These are phyloP conservation scores for Linum lewisii DNA, from an alignment of 345 rosid species.

Conservation along the genomic window DNA sequence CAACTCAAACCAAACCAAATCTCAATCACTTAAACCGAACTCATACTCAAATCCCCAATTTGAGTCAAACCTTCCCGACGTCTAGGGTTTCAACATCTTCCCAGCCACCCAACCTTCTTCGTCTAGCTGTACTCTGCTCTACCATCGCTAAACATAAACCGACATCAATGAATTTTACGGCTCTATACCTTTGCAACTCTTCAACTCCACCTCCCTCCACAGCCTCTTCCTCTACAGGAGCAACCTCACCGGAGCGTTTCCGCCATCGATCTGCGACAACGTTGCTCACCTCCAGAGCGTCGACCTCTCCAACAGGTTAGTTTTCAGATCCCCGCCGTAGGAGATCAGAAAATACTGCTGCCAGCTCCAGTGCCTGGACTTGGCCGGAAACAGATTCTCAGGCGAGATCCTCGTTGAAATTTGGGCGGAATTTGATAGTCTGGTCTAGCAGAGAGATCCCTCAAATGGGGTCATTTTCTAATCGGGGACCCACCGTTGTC, in stretches of 20 bases:
- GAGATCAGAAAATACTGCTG: constrained; percentile 48
- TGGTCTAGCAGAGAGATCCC: constrained; percentile 86
- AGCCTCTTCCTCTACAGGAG: constrained; percentile 67
- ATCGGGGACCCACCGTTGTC: constrained; percentile 96
- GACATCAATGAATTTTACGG: constrained; percentile 59
- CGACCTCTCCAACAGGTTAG: constrained; percentile 69
- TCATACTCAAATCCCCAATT: too few relatives aligned
- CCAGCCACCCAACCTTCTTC: too few relatives aligned
- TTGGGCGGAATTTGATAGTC: constrained; percentile 64
- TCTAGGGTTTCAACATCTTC: too few relatives aligned
- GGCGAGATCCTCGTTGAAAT: constrained; percentile 63
- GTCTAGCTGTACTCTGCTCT: too few relatives aligned
- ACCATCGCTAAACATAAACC: too few relatives aligned
- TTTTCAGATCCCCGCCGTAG: constrained; percentile 55
- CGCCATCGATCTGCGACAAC: constrained; percentile 57
- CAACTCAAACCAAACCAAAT: too few relatives aligned
- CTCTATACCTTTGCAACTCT: constrained; percentile 63
- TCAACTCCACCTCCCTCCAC: constrained; percentile 91
- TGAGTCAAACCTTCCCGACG: too few relatives aligned
- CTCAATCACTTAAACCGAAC: too few relatives aligned
- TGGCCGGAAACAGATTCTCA: constrained; percentile 53
- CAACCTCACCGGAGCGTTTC: constrained; percentile 71
- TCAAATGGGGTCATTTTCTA: constrained; percentile 77
- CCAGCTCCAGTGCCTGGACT: constrained; percentile 69
- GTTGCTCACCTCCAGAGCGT: constrained; percentile 76